phyloP scores from a whole-genome alignment of 2,329 filamentous ascomycete species.

The Colletotrichum falcatum region DNA sequence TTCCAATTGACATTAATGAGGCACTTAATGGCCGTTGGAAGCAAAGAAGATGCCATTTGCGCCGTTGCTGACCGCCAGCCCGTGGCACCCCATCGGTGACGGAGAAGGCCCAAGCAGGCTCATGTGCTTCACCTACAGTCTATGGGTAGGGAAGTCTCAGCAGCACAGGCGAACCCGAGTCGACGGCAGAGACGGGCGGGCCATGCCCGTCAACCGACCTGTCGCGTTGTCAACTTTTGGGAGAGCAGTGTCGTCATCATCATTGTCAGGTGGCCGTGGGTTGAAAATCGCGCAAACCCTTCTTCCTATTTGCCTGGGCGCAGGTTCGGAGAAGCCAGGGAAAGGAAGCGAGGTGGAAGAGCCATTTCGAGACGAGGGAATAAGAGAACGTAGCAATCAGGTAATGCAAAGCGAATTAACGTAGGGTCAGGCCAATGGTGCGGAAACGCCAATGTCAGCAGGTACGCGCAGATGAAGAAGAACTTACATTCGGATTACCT shows the following conservation, averaged over 20 bases:
- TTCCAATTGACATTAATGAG: conserved; percentile 23
- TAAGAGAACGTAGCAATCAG: conserved; percentile 25
- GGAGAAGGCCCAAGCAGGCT: conserved; percentile 19
- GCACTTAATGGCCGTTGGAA: conserved; percentile 35
- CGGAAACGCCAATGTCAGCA: conserved; percentile 17
- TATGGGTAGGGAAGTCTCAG: conserved; percentile 3
- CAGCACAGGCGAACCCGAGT: conserved; percentile 22
- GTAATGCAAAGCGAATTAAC: conserved; percentile 20
- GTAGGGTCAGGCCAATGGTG: conserved; percentile 20
- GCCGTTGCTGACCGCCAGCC: conserved; percentile 34
- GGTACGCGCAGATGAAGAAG: conserved; percentile 30
- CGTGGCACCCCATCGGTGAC: background rate
- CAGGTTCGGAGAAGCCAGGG: conserved; percentile 26
- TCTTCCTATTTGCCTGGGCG: conserved; percentile 22
- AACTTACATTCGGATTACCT: conserved; percentile 40
- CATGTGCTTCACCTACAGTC: conserved; percentile 4
- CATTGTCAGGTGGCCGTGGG: conserved; percentile 29
- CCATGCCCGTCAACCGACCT: background rate
- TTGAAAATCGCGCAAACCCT: conserved; percentile 38
- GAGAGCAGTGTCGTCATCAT: conserved; percentile 28
- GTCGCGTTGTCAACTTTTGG: background rate
- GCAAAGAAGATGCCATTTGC: conserved; percentile 8
- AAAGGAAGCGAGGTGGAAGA: conserved; percentile 35
- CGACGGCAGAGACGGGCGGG: conserved; percentile 12
- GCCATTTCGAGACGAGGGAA: conserved; percentile 10